A percentile compares a stretch with the other conserved stretches of the same genome.
Evolutionary conservation across 1,284 basidiomycete species (phyloP).

Genomic region (Schizopora paradoxa): DNA sequence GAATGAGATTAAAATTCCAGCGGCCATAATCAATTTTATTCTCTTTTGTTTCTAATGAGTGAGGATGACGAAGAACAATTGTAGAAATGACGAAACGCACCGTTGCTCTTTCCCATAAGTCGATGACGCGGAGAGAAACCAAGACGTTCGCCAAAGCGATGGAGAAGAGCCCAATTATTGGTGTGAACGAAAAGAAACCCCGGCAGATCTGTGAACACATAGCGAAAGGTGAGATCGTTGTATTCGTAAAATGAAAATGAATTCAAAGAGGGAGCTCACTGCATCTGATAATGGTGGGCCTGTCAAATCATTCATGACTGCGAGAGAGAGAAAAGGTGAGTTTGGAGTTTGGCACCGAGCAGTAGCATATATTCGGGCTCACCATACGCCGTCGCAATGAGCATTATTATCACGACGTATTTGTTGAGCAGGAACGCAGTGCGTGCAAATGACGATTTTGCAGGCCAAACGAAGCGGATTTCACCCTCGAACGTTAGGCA

Average conservation of each 20-base stretch:
- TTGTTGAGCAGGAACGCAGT: conserved; percentile 20
- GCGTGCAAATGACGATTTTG: conserved; percentile 17
- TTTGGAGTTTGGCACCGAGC: not conserved
- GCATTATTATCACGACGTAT: conserved; percentile 14
- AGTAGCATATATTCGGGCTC: not conserved
- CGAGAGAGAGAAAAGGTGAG: too few relatives aligned
- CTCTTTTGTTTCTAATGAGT: too few relatives aligned
- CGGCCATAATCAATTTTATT: conserved; percentile 7
- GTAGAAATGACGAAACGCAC: conserved; percentile 9
- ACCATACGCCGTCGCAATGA: conserved; percentile 7
- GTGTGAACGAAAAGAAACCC: not conserved
- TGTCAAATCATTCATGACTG: conserved; percentile 8
- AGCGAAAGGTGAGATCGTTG: too few relatives aligned
- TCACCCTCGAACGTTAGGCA: conserved; percentile 24
- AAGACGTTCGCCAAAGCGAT: conserved; percentile 11
- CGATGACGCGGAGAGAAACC: conserved; percentile 13
- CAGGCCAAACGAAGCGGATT: conserved; percentile 22
- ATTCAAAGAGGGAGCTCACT: not conserved
- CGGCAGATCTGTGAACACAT: conserved; percentile 10
- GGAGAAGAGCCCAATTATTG: conserved; percentile 9
- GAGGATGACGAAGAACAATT: not conserved
- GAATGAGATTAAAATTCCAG: conserved; percentile 12
- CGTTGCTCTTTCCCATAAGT: conserved; percentile 14
- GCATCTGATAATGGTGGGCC: not conserved
- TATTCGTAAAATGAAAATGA: too few relatives aligned